These are phyloP conservation scores for Candida neerlandica DNA, from an alignment of 1,139 yeast species.

Conservation along the genomic window DNA sequence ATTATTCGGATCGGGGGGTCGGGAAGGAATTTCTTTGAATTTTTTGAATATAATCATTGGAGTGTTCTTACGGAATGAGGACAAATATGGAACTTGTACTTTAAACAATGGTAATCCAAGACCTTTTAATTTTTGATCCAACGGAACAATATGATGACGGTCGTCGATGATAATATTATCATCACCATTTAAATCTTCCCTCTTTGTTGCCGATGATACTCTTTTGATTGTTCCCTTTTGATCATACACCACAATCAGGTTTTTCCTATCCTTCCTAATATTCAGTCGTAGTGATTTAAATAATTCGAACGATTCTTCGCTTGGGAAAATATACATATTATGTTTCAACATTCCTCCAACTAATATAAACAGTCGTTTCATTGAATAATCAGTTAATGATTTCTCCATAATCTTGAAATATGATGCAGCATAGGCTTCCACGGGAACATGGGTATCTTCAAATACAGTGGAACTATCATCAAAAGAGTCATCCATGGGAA, in stretches of 20 bases:
- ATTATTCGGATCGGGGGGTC: conserved; percentile 22
- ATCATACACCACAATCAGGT: conserved; percentile 27
- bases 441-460: conserved; percentile 18
- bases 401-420: conserved; percentile 18
- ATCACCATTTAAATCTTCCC: conserved; percentile 15
- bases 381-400: conserved; percentile 23
- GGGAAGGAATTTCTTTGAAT: conserved; percentile 35
- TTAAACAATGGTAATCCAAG: conserved; percentile 43
- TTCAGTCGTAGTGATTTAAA: conserved; percentile 32
- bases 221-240: conserved; percentile 24
- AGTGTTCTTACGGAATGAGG: conserved; percentile 37
- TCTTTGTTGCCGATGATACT: conserved; percentile 12
- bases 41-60: conserved; percentile 39
- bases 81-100: conserved; percentile 38
- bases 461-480: conserved; percentile 29
- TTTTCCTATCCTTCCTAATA: conserved; percentile 26
- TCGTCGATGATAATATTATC: conserved; percentile 25
- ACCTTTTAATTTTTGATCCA: conserved; percentile 34
- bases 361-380: conserved; percentile 33
- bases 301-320: conserved; percentile 29
- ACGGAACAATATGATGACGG: conserved; percentile 37
- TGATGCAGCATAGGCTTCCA: conserved; percentile 7
- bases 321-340: conserved; percentile 33
- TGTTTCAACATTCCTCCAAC: conserved; percentile 39
- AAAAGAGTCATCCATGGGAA: conserved; percentile 16